Percentiles rank a stretch among this genome's conserved stretches.
phyloP scores from a whole-genome alignment of 2,329 filamentous ascomycete genomes.

The Albifimbria verrucaria region DNA sequence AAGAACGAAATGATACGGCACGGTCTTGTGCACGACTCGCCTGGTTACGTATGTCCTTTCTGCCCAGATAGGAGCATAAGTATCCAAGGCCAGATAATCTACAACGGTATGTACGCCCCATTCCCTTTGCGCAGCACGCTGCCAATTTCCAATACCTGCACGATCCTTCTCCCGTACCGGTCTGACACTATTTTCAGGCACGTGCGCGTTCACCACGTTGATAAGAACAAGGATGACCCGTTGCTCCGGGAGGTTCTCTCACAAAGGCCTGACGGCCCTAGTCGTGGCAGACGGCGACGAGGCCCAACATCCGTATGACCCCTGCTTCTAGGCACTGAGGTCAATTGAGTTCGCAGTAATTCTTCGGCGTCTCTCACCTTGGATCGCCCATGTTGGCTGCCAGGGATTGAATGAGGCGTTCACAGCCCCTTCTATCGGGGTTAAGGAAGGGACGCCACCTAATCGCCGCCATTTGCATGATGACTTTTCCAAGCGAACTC shows the following conservation, averaged over 20 bases:
- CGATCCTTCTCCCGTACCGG: neutral
- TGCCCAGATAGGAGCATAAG: slow-evolving; percentile 92
- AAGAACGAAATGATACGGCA: slow-evolving; percentile 73
- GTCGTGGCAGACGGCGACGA: slow-evolving; percentile 72
- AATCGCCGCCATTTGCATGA: no score
- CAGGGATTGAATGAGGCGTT: no score
- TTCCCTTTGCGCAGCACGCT: no score
- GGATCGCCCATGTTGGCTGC: no score
- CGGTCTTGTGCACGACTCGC: slow-evolving; percentile 88
- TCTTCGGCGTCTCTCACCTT: no score
- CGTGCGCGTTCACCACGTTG: slow-evolving; percentile 85
- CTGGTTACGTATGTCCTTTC: slow-evolving; percentile 94
- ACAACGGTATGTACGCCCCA: slow-evolving; percentile 74
- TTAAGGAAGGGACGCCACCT: no score
- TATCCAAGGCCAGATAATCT: slow-evolving; percentile 95
- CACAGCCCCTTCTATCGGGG: no score
- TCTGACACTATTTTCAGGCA: slow-evolving; percentile 55
- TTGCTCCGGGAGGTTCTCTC: slow-evolving; percentile 77
- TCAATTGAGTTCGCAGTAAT: no score
- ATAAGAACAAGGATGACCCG: slow-evolving; percentile 86
- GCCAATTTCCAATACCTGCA: no score
- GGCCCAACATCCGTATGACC: slow-evolving; percentile 24
- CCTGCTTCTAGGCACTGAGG: slow-evolving; percentile 1
- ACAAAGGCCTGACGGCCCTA: slow-evolving; percentile 80
- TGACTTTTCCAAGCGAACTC: no score